phyloP scores from a whole-genome alignment of 1,284 basidiomycete genomes.

The Golubevia sp. region DNA sequence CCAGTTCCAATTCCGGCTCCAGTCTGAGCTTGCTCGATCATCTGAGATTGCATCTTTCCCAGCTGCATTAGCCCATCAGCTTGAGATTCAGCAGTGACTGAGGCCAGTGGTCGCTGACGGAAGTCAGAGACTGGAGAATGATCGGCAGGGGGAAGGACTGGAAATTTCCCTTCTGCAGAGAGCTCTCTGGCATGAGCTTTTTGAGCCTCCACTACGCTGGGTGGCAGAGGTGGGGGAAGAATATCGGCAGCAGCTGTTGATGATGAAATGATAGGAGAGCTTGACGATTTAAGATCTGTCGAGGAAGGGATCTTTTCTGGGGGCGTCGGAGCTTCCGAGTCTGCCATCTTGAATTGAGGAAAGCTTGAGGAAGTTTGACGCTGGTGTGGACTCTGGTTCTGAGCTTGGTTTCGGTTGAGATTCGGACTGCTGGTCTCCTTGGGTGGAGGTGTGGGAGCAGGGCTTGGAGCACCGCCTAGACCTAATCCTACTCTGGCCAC shows the following conservation, averaged over 20 bases:
- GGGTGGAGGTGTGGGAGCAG: too few relatives aligned
- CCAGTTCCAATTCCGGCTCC: too few relatives aligned
- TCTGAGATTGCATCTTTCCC: conserved; percentile 2
- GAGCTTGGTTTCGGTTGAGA: too few relatives aligned
- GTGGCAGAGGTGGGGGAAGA: conserved; percentile 34
- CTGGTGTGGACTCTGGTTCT: too few relatives aligned
- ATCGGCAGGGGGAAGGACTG: conserved; percentile 16
- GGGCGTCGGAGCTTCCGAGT: too few relatives aligned
- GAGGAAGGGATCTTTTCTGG: neutral
- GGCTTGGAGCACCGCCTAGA: too few relatives aligned
- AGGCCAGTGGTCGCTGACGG: conserved; percentile 32
- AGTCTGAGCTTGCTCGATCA: too few relatives aligned
- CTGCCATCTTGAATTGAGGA: too few relatives aligned
- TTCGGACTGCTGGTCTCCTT: too few relatives aligned
- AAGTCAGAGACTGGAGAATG: conserved; percentile 39
- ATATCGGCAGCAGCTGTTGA: conserved; percentile 10
- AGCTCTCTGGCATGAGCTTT: neutral
- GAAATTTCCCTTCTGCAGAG: neutral
- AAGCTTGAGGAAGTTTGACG: too few relatives aligned
- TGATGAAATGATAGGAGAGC: neutral
- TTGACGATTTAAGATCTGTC: too few relatives aligned
- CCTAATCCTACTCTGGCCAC: too few relatives aligned
- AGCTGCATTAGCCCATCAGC: conserved; percentile 28
- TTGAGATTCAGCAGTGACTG: conserved; percentile 27
- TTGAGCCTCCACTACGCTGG: conserved; percentile 9